These are phyloP conservation scores for Penicillium sp. DNA, from an alignment of 2,329 filamentous ascomycete genomes.

Conservation along the genomic window DNA sequence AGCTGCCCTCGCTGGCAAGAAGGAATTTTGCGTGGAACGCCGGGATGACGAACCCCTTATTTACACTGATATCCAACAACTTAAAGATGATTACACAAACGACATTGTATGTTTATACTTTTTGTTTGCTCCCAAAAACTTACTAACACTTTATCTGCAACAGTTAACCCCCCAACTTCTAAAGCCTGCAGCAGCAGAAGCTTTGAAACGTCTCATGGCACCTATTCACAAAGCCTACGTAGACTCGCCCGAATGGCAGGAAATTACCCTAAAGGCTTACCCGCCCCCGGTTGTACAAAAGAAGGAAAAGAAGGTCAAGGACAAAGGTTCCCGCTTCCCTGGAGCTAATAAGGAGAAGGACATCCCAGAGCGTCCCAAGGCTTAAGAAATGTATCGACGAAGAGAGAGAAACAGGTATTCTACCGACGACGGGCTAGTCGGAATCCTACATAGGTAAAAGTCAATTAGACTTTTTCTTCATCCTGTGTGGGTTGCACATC, in stretches of 20 bases:
- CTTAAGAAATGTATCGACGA: too few species aligned
- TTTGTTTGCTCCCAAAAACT: neutral
- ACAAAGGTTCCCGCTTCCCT: too few species aligned
- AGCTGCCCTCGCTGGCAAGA: constrained; percentile 45
- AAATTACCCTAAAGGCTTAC: constrained; percentile 77
- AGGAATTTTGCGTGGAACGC: constrained; percentile 70
- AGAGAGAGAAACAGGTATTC: too few species aligned
- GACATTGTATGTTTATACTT: constrained; percentile 67
- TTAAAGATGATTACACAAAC: constrained; percentile 78
- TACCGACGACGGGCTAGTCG: too few species aligned
- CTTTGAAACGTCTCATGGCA: constrained; percentile 72
- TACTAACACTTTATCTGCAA: constrained; percentile 11
- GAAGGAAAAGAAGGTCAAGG: too few species aligned
- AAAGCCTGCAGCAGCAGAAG: constrained; percentile 80
- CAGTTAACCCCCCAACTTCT: constrained; percentile 82
- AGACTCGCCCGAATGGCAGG: constrained; percentile 77
- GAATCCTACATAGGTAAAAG: too few species aligned
- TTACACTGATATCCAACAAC: constrained; percentile 74
- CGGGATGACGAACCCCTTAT: constrained; percentile 73
- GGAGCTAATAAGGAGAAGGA: too few species aligned
- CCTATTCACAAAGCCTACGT: constrained; percentile 79
- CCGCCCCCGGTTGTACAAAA: constrained; percentile 65
- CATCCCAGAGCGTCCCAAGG: too few species aligned
- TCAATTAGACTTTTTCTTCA: too few species aligned
- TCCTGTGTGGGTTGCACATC: too few species aligned